Evolutionary conservation across 257 asterid species (phyloP).

Genomic region (Solanum gracilifrons): DNA sequence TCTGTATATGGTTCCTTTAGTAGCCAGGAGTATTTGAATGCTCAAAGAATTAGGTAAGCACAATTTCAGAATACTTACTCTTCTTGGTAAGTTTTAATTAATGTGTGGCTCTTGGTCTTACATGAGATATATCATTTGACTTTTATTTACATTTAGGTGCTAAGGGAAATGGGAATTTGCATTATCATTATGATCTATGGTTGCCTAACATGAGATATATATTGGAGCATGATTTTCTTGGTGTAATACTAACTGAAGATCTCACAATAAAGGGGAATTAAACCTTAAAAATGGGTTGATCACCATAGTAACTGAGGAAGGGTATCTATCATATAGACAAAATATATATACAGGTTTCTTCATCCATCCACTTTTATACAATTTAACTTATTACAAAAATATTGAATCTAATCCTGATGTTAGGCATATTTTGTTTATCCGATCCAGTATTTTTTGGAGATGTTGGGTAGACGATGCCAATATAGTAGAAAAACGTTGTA

Average conservation of each 20-base stretch:
- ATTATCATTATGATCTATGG: background rate
- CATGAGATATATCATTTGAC: background rate
- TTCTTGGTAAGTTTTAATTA: background rate
- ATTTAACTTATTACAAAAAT: background rate
- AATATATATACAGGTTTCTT: background rate
- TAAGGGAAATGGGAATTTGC: background rate
- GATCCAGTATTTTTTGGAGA: too few species aligned
- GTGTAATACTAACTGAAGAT: too few species aligned
- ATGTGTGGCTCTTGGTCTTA: background rate
- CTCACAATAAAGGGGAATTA: background rate
- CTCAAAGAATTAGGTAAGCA: slow-evolving; percentile 62
- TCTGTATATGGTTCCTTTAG: slow-evolving; percentile 53
- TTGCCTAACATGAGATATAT: too few species aligned
- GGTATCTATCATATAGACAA: background rate
- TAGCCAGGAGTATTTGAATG: slow-evolving; percentile 81
- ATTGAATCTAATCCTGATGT: too few species aligned
- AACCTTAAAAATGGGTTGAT: background rate
- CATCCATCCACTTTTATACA: background rate
- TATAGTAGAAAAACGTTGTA: too few species aligned
- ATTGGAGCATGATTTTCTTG: too few species aligned
- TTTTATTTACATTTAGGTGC: background rate
- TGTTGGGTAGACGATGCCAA: too few species aligned
- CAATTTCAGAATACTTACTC: background rate
- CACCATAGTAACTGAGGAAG: background rate
- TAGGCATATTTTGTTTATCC: background rate